Evolutionary conservation across 1,284 basidiomycete genomes (phyloP).

Genomic region (Sporisorium scitamineum): DNA sequence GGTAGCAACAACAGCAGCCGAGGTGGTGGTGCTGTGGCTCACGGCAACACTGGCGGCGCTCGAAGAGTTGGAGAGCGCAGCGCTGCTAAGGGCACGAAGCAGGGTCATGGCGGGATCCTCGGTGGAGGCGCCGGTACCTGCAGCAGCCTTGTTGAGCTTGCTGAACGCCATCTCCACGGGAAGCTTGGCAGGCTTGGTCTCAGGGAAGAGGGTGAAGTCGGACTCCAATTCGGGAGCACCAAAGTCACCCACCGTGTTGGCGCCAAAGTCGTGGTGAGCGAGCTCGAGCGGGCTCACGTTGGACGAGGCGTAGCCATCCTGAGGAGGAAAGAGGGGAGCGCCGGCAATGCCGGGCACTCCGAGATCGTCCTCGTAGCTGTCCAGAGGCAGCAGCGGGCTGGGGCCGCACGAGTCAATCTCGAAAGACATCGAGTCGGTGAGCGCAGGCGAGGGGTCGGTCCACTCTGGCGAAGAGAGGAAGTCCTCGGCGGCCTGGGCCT

Average conservation of each 20-base stretch:
- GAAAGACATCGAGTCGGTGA: slow-evolving; percentile 63
- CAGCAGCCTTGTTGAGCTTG: slow-evolving; percentile 44
- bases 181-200: slow-evolving; percentile 30
- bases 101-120: slow-evolving; percentile 53
- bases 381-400: slow-evolving; percentile 59
- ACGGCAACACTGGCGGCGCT: slow-evolving; percentile 21
- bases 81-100: slow-evolving; percentile 52
- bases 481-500: slow-evolving; percentile 54
- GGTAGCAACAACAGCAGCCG: slow-evolving; percentile 12
- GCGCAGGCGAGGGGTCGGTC: slow-evolving; percentile 64
- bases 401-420: slow-evolving; percentile 63
- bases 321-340: slow-evolving; percentile 44
- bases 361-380: slow-evolving; percentile 54
- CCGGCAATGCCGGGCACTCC: slow-evolving; percentile 61
- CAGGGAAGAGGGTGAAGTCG: slow-evolving; percentile 59
- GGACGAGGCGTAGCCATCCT: slow-evolving; percentile 48
- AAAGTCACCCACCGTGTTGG: slow-evolving; percentile 40
- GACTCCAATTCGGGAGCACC: slow-evolving; percentile 42
- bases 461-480: slow-evolving; percentile 60
- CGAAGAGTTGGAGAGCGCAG: slow-evolving; percentile 44
- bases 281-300: slow-evolving; percentile 52
- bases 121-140: slow-evolving; percentile 14
- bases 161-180: slow-evolving; percentile 58
- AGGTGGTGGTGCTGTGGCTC: slow-evolving; percentile 12
- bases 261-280: slow-evolving; percentile 37